Evolutionary conservation across 176 grass and related monocot genomes (phyloP), one percentile per base, ranked within the genome.

Genomic region (Tillandsia leiboldiana): DNA sequence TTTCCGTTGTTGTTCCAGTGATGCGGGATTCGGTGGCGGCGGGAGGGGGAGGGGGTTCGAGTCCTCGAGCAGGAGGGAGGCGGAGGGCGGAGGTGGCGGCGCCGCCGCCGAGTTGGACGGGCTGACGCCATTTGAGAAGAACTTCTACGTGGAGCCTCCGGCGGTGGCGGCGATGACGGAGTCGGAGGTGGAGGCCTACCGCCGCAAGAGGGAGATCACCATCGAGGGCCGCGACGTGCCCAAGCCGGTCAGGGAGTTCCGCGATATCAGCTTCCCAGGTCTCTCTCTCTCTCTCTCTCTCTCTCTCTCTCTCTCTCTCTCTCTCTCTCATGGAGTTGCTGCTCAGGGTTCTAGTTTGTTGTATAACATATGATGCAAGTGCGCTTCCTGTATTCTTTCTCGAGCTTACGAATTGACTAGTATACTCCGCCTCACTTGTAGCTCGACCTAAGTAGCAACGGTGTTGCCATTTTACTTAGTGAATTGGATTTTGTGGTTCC

Each of bases 61-160:
- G 20, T 50, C 87, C 70, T 77, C 88, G 22, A 79, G 83, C 26
- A 91, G 73, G 28, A 81, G 65, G 15, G 84, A 93, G 27, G 65
- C 82, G 22, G 58, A 68, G 10, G 72, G 74, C 0, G 75, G 79
- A 18, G 71, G 12, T 10, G 15, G 53, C 8, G 51, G 14, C 15
- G 79, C 61, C 11, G 72, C 65, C 57, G 72, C 91, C 13, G 94
- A 87, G 33, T 79, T 99, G 54, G 89, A 99, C 47, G 94, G 84
- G 72, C 79, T 99, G 77, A 83, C 86, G 15, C 84, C 80, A 10
- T 99, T 93, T 68, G 94, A 93, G 66, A 99, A 99, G 77, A 99
- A 99, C 74, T 99, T 99, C 87, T 93, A 90, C 11, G 82, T 93
- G 70, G 94, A 99, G 82, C 79, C 90, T 1, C 80, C 79, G 10